Conservation (phyloP, 371 early-diverging fungal genomes). For the Mortierella sp. region DNA sequence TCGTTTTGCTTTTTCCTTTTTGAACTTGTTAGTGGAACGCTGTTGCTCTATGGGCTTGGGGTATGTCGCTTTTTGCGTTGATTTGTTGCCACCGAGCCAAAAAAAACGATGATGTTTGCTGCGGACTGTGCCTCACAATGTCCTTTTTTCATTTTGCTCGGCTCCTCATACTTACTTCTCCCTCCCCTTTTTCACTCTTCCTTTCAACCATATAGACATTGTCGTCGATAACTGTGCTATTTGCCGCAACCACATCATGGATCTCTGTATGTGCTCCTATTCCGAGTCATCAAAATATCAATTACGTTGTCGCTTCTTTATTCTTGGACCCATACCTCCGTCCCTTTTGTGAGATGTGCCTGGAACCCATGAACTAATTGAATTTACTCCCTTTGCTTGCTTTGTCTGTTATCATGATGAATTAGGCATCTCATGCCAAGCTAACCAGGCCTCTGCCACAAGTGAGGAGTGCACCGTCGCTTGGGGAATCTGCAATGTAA, state of each 20-base stretch:
- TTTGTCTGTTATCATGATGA: not conserved
- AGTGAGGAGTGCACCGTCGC: constrained; percentile 98
- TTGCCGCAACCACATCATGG: constrained; percentile 99
- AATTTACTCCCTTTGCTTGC: not conserved
- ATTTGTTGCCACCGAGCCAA: constrained; percentile 9
- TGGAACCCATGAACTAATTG: not conserved
- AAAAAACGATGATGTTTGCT: constrained; percentile 1
- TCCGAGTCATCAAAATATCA: not conserved
- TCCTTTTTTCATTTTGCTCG: not conserved
- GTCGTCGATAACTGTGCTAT: constrained; percentile 99
- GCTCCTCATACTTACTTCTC: constrained; percentile 38
- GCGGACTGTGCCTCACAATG: constrained; percentile 41
- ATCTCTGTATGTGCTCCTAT: constrained; percentile 86
- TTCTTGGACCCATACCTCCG: not conserved
- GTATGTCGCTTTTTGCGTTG: constrained; percentile 60
- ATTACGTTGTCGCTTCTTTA: not conserved
- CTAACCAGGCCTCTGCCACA: constrained; percentile 95
- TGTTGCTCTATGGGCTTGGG: constrained; percentile 99
- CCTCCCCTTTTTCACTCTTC: constrained; percentile 64
- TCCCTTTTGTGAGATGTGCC: not conserved
- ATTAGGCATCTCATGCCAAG: constrained; percentile 97
- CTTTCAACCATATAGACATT: constrained; percentile 90
- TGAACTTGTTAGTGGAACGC: constrained; percentile 90
- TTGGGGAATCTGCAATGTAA: constrained; percentile 99
- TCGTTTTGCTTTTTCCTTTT: not conserved